Conservation (phyloP, 2,329 filamentous ascomycete genomes). For the Pseudofabraea citricarpa region DNA sequence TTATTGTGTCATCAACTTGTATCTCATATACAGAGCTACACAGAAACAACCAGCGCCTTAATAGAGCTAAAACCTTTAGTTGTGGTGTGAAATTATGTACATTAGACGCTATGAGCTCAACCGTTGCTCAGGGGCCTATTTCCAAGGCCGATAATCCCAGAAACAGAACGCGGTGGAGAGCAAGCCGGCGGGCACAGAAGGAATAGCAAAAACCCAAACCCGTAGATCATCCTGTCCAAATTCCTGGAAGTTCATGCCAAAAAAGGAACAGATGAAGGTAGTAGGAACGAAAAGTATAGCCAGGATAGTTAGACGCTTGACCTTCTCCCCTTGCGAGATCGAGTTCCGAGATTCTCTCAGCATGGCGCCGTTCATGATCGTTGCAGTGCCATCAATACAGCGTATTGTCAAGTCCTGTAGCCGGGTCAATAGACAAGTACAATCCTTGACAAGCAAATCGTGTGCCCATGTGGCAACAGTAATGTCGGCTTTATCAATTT, state of each 20-base stretch:
- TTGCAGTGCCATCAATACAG: conserved; percentile 11
- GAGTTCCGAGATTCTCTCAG: conserved; percentile 21
- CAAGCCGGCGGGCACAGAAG: conserved; percentile 3
- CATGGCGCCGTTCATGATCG: conserved; percentile 20
- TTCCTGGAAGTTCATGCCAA: conserved; percentile 5
- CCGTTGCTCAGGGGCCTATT: too few relatives aligned
- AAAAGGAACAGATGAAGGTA: conserved; percentile 14
- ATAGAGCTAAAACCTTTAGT: too few relatives aligned
- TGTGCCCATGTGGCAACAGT: too few relatives aligned
- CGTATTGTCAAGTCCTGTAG: conserved; percentile 1
- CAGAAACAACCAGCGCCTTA: too few relatives aligned
- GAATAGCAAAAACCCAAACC: conserved; percentile 4
- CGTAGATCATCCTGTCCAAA: conserved; percentile 2
- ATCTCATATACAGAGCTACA: too few relatives aligned
- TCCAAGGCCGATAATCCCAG: too few relatives aligned
- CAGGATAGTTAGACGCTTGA: conserved; percentile 21
- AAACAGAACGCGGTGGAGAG: too few relatives aligned
- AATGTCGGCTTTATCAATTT: too few relatives aligned
- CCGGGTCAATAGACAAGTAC: not conserved
- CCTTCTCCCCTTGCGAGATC: conserved; percentile 18
- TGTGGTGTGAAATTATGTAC: too few relatives aligned
- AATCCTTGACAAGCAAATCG: too few relatives aligned
- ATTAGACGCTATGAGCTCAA: too few relatives aligned
- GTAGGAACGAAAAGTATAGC: conserved; percentile 23
- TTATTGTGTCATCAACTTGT: too few relatives aligned